A percentile compares a stretch with the other conserved stretches of the same genome.
Evolutionary conservation across 306 rosid species (phyloP).

Genomic region (Ammopiptanthus mongolicus): DNA sequence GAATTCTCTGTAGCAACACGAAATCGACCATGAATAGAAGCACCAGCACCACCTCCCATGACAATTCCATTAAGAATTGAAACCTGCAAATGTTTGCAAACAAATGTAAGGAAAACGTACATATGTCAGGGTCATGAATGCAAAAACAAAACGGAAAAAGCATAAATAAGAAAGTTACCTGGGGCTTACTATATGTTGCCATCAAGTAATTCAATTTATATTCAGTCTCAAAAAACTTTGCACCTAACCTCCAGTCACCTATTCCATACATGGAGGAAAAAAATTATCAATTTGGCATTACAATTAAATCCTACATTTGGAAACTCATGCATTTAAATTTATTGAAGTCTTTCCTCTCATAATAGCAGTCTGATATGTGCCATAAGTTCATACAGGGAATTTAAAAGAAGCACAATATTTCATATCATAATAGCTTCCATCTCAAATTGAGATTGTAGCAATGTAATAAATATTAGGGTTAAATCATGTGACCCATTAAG

Average conservation of each 20-base stretch:
- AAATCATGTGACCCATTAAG: background rate
- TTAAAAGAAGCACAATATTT: background rate
- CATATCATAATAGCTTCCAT: conserved; percentile 9
- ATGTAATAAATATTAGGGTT: background rate
- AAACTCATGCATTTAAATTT: background rate
- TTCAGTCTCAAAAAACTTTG: conserved; percentile 50
- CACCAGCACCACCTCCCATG: conserved; percentile 99
- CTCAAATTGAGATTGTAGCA: background rate
- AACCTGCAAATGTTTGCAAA: conserved; percentile 52
- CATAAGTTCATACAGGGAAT: background rate
- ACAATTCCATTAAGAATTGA: conserved; percentile 89
- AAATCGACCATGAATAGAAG: conserved; percentile 85
- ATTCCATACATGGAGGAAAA: conserved; percentile 18
- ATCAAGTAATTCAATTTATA: conserved; percentile 67
- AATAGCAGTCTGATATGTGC: background rate
- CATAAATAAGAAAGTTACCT: conserved; percentile 43
- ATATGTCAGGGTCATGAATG: background rate
- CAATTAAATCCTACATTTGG: background rate
- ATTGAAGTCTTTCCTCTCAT: background rate
- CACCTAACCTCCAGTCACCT: conserved; percentile 78
- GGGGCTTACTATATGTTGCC: conserved; percentile 88
- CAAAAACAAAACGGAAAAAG: conserved; percentile 2
- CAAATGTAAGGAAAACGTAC: conserved; percentile 3
- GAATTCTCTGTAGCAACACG: conserved; percentile 87
- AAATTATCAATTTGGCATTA: background rate